Base-by-base conservation (phyloP, 1,284 basidiomycete genomes). In the Boletellus sp. region DNA sequence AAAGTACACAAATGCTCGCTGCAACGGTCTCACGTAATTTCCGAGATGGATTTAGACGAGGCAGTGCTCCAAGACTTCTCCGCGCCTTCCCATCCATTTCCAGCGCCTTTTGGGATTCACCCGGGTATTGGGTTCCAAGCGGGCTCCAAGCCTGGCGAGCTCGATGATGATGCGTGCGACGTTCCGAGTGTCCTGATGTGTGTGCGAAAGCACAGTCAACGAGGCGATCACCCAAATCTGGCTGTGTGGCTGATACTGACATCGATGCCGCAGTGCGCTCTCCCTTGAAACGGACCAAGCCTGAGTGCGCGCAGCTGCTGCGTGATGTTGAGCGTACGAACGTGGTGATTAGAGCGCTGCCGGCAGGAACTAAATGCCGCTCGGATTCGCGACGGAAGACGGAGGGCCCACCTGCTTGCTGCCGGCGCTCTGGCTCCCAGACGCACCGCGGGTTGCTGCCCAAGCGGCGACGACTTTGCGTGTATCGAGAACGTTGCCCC, bases 201-300 rank as follows among this genome's bases (percentile, higher is more conserved):
- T 8, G 37, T 32, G 37, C 29, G 35, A 42, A 32, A 51, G 22
- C 25, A 43, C 30, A 25, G 48, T 61, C 41, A 56, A 43, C 27
- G 48, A 22, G 40, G 39, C 38, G 50, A 49, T 48, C 53, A 33
- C 54, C 51, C 29, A 48, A 43, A 53, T 45, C 29, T n/a, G 29
- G 29, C 29, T n/a, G 11, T 39, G 39, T 21, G 47, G 37, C 41
- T 6, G 41, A 21, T 29, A 82, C 87, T 73, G 56, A 92, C 91
- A 66, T 92, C 90, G 34, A 94, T 86, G 17, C 93, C 93, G 57
- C 83, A 84, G 66, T 96, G 93, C 50, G 83, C 77, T 55, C 88
- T 78, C 13, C 93, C 93, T 63, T 84, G 70, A 59, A 96, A 96
- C 2, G 74, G 69, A 19, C 73, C 69, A 36, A 87, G 68, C 16